Conservation (phyloP, 306 rosid species). For the Crataegus laevigata region DNA sequence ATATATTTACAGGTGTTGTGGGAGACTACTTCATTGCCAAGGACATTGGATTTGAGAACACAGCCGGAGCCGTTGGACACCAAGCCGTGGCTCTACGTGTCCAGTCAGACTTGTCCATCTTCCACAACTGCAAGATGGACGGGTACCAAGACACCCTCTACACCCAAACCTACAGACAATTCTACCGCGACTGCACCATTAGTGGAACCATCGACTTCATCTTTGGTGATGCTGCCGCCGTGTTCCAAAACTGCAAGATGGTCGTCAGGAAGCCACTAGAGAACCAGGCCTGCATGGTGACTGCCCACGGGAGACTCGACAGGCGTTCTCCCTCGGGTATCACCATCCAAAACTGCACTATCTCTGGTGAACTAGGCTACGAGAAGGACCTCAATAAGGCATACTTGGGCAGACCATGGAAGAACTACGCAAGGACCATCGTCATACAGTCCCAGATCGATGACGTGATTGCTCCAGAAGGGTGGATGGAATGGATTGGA, state of each 20-base stretch:
- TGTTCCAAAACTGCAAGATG: constrained; percentile 56
- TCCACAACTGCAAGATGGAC: constrained; percentile 43
- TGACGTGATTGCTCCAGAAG: constrained; percentile 30
- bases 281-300: constrained; percentile 39
- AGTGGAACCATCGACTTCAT: constrained; percentile 49
- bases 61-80: constrained; percentile 40
- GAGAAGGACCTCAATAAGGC: constrained; percentile 11
- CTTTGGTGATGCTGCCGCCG: constrained; percentile 34
- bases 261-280: constrained; percentile 33
- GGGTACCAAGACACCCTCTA: constrained; percentile 55
- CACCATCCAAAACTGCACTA: constrained; percentile 47
- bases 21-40: constrained; percentile 57
- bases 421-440: constrained; percentile 42
- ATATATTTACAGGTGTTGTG: constrained; percentile 32
- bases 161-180: constrained; percentile 45
- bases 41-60: constrained; percentile 51
- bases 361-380: constrained; percentile 31
- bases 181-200: constrained; percentile 46
- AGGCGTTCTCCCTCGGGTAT: constrained; percentile 19
- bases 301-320: constrained; percentile 51
- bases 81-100: constrained; percentile 49
- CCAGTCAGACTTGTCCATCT: constrained; percentile 37
- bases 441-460: constrained; percentile 48
- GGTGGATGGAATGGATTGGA: constrained; percentile 55
- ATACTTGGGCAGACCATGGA: constrained; percentile 71